Conservation (phyloP, 2,329 filamentous ascomycete species). For the Botrytis hyacinthi region DNA sequence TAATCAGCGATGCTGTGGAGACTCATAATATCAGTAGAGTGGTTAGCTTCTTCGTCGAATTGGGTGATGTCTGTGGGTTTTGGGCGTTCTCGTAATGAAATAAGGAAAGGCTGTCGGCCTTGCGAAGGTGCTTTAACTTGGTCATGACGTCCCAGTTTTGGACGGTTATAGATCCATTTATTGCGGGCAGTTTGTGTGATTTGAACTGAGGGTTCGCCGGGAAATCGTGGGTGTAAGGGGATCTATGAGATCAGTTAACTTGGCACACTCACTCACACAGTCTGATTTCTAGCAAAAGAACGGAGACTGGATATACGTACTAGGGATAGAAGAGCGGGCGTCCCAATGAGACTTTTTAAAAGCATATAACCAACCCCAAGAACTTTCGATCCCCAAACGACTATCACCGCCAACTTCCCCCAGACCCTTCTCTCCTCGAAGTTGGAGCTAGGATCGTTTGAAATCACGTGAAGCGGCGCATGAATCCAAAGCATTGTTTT, state of each 20-base stretch:
- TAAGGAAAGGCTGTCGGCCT: not conserved
- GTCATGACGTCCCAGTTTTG: conserved; percentile 1
- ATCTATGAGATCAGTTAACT: not conserved
- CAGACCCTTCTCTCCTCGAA: not conserved
- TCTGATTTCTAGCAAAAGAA: not conserved
- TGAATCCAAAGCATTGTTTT: conserved; percentile 1
- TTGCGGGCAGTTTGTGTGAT: not conserved
- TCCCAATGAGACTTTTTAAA: not conserved
- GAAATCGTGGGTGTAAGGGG: not conserved
- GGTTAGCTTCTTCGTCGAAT: not conserved
- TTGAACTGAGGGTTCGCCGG: not conserved
- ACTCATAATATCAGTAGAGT: not conserved
- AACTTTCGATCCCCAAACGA: not conserved
- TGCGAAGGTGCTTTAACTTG: not conserved
- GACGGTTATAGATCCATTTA: not conserved
- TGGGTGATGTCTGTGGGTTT: not conserved
- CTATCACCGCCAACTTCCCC: not conserved
- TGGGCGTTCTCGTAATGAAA: not conserved
- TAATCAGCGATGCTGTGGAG: not conserved
- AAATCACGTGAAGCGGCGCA: not conserved
- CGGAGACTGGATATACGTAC: not conserved
- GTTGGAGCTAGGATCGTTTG: not conserved
- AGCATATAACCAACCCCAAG: not conserved
- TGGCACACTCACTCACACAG: too few relatives aligned
- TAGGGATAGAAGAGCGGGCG: not conserved